Conservation (phyloP, 2,329 filamentous ascomycete genomes). For the Nemania abortiva region DNA sequence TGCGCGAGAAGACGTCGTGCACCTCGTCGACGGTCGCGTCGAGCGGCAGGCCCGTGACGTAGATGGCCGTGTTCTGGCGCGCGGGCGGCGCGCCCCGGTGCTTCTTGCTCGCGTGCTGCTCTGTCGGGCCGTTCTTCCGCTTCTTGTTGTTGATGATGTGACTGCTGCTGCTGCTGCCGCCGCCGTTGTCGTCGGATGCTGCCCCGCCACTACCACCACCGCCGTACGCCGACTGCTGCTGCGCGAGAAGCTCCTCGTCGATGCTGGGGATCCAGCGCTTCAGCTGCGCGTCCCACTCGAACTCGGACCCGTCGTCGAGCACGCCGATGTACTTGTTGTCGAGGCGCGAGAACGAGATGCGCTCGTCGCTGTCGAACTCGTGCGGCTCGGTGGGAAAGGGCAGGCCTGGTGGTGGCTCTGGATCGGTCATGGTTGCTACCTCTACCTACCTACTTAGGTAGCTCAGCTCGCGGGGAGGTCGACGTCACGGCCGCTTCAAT, state of each 20-base stretch:
- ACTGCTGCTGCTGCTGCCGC: constrained; percentile 46
- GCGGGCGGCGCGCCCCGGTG: constrained; percentile 63
- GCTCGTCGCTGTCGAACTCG: constrained; percentile 81
- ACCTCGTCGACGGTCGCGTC: constrained; percentile 87
- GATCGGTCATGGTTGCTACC: constrained; percentile 30
- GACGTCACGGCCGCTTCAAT: neutral
- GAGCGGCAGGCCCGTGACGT: constrained; percentile 86
- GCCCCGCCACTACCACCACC: constrained; percentile 48
- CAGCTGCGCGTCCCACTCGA: constrained; percentile 79
- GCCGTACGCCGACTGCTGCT: constrained; percentile 52
- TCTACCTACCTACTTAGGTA: neutral
- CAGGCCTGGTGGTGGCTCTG: constrained; percentile 44
- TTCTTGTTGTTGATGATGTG: constrained; percentile 52
- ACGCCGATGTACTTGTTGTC: constrained; percentile 87
- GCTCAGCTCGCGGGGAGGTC: neutral
- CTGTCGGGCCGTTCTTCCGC: constrained; percentile 56
- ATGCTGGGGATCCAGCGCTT: constrained; percentile 79
- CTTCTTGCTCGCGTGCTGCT: constrained; percentile 59
- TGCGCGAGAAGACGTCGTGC: constrained; percentile 81
- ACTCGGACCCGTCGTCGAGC: constrained; percentile 85
- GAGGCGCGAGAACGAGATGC: constrained; percentile 87
- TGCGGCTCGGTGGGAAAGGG: constrained; percentile 70
- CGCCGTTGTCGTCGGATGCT: constrained; percentile 51
- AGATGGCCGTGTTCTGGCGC: constrained; percentile 87
- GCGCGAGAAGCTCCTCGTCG: constrained; percentile 57